Evolutionary conservation across 176 grass and related monocot species (phyloP), one percentile per base, ranked within the genome.

Genomic region (Ensete glaucum): DNA sequence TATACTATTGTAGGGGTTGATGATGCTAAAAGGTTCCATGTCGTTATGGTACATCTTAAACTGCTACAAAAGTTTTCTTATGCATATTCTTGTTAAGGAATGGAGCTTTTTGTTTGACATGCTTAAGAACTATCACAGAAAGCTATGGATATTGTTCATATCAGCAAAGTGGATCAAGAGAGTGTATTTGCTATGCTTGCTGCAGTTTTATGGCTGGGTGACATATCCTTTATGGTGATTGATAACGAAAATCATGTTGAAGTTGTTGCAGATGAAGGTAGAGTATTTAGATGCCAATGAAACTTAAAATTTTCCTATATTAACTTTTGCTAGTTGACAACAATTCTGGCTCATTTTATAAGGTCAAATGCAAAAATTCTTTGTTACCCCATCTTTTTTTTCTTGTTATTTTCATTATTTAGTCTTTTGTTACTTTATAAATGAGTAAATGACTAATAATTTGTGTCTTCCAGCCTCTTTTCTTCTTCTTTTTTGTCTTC

Each of bases 221-320:
- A 99, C 81, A 79, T 99, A 55, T 99, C 91, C 1, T 99, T 99
- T 79, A 88, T 76, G 71, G 79, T 86, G 64, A 91, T 91, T 56
- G 95, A 99, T 82, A 99, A 94, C 69, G 95, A 99, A 86, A 94
- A 94, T 81, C 95, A 99, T 80, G 88, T 94, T 93, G 82, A 94
- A 83, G 82, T 94, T 56, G 72, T 89, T 77, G 67, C 89, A 67
- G 95, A 99, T 69, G 95, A 99, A 91, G 95, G 95, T 99, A 84
- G 60, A 80, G 19, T 9, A 5, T 77, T 69, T 24, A 70, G 4
- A 55, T 58, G 15, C 27, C 19, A 70, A 50, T 22, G 48, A 57
- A 19, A 53, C 23, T 49, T 43, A 43, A 23, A 58, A 49, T 52
- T 20, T 78, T 5, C 60, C 20, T 21, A 22, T 9, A 11, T 25